A percentile compares a stretch with the other conserved stretches of the same genome.
Conservation (phyloP, 2,329 filamentous ascomycete genomes). For the Cladosporium sp. region DNA sequence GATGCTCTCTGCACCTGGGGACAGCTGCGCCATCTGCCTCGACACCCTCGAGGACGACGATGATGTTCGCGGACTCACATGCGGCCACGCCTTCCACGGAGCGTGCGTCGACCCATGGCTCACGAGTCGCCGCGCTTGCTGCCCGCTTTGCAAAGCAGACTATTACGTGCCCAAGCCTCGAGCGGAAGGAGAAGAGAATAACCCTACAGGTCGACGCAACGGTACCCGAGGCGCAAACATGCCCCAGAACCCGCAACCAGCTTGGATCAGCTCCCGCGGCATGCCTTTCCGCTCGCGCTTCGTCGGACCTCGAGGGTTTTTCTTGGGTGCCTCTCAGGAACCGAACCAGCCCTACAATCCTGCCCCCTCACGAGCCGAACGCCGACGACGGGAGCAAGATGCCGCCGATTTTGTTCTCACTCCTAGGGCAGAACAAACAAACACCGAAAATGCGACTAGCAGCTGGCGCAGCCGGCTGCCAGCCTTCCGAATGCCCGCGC, state of each 20-base stretch:
- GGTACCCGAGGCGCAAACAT: constrained; percentile 12
- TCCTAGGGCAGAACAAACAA: not conserved
- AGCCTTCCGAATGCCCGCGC: constrained; percentile 16
- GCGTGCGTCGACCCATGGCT: constrained; percentile 95
- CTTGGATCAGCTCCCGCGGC: constrained; percentile 24
- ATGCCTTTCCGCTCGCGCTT: constrained; percentile 23
- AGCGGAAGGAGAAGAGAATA: constrained; percentile 46
- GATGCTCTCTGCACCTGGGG: constrained; percentile 72
- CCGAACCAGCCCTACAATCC: constrained; percentile 6
- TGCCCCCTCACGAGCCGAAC: constrained; percentile 10
- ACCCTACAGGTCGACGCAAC: constrained; percentile 6
- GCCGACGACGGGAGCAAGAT: constrained; percentile 10
- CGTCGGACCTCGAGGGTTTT: constrained; percentile 22
- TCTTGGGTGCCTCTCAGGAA: constrained; percentile 15
- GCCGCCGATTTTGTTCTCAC: constrained; percentile 3
- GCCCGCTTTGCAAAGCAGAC: constrained; percentile 94
- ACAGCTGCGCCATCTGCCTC: constrained; percentile 94
- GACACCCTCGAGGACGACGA: constrained; percentile 92
- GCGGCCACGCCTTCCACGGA: constrained; percentile 97
- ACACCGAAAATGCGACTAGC: not conserved
- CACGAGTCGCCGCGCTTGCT: constrained; percentile 88
- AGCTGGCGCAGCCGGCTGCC: constrained; percentile 21
- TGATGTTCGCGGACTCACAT: constrained; percentile 86
- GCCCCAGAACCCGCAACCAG: constrained; percentile 22
- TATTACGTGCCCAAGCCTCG: constrained; percentile 94